phyloP scores from a whole-genome alignment of 345 rosid species.

The Capsella bursapastoris region DNA sequence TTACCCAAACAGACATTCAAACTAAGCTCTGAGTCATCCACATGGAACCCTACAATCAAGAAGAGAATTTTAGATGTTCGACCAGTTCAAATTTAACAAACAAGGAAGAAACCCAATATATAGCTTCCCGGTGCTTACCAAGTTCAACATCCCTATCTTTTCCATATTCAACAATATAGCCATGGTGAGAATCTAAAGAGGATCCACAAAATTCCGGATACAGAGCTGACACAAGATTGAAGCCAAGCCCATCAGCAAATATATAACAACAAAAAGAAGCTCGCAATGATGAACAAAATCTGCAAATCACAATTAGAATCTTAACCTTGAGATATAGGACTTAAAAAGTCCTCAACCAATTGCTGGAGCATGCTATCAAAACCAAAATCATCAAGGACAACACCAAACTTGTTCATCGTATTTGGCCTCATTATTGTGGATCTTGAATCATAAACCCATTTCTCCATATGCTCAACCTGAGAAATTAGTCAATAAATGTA shows the following conservation, averaged over 20 bases:
- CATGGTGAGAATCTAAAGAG: constrained; percentile 94
- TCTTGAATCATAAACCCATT: constrained; percentile 74
- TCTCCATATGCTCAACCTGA: constrained; percentile 90
- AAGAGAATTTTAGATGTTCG: constrained; percentile 28
- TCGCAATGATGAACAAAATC: constrained; percentile 1
- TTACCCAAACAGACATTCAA: constrained; percentile 94
- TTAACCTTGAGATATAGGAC: constrained; percentile 79
- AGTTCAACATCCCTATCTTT: constrained; percentile 83
- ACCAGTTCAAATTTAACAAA: constrained; percentile 22
- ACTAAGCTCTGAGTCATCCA: constrained; percentile 95
- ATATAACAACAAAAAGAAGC: not conserved
- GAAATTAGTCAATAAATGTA: constrained; percentile 3
- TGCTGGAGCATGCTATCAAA: constrained; percentile 84
- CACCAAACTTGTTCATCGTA: constrained; percentile 92
- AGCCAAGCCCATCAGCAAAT: constrained; percentile 33
- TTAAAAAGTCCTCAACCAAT: constrained; percentile 76
- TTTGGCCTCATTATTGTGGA: constrained; percentile 91
- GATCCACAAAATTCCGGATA: constrained; percentile 88
- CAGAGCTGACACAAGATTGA: constrained; percentile 57
- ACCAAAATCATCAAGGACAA: constrained; percentile 96
- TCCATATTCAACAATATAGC: constrained; percentile 96
- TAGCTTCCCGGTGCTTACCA: constrained; percentile 58
- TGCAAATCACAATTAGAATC: constrained; percentile 17
- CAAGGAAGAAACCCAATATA: constrained; percentile 2
- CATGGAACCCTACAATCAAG: constrained; percentile 75